Evolutionary conservation across 345 rosid species (phyloP).

Genomic region (Capsella bursapastoris): DNA sequence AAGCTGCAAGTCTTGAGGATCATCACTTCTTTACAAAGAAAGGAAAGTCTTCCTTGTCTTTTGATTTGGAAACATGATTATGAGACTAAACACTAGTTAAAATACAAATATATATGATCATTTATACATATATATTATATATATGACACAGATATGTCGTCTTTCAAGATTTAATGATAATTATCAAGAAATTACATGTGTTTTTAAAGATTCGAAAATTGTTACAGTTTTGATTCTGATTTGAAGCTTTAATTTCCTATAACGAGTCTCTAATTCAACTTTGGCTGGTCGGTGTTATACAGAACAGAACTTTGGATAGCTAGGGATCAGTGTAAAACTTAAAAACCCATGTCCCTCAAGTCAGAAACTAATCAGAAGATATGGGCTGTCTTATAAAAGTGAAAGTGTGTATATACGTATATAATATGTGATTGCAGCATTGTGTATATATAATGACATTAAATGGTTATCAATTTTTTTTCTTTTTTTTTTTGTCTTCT

Average conservation of each 20-base stretch:
- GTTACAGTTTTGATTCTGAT: background rate
- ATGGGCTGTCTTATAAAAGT: conserved; percentile 41
- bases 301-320: conserved; percentile 31
- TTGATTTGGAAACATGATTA: conserved; percentile 57
- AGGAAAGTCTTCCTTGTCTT: conserved; percentile 69
- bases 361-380: conserved; percentile 41
- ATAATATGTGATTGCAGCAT: conserved; percentile 12
- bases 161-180: conserved; percentile 27
- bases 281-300: conserved; percentile 23
- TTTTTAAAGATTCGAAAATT: conserved; percentile 1
- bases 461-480: conserved; percentile 24
- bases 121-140: conserved; percentile 31
- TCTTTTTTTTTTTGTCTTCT: conserved; percentile 16
- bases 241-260: background rate
- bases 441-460: conserved; percentile 27
- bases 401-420: background rate
- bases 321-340: conserved; percentile 43
- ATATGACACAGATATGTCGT: conserved; percentile 30
- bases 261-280: conserved; percentile 25
- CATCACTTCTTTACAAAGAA: conserved; percentile 47
- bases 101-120: conserved; percentile 29
- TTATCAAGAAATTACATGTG: conserved; percentile 31
- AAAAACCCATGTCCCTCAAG: conserved; percentile 29
- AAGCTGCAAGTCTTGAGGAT: conserved; percentile 38
- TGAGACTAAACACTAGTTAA: conserved; percentile 9